Percentiles rank a stretch among this genome's conserved stretches.
These are phyloP conservation scores for Carex pumila DNA, from an alignment of 176 grass and related monocot genomes.

Conservation along the genomic window DNA sequence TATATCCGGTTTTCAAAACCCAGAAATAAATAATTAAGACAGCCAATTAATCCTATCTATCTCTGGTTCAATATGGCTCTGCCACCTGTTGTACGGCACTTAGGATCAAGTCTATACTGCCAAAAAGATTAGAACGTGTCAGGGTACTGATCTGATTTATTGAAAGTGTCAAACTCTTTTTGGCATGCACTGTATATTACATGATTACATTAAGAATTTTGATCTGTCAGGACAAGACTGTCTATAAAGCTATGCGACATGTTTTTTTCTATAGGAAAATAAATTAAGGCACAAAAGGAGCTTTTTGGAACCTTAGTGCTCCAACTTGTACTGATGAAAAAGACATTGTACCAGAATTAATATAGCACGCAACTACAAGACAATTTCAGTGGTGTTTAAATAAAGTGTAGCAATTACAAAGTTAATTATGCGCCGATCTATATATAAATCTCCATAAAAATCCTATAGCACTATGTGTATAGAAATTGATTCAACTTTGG, in stretches of 20 bases:
- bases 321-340: conserved; percentile 11
- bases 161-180: conserved; percentile 1
- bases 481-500: not conserved
- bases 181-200: not conserved
- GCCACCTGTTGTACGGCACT: not conserved
- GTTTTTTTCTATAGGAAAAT: not conserved
- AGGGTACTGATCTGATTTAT: not conserved
- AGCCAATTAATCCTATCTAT: too few relatives aligned
- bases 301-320: conserved; percentile 20
- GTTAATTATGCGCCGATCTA: not conserved
- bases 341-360: conserved; percentile 7
- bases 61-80: too few relatives aligned
- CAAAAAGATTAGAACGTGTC: not conserved
- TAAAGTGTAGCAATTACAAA: not conserved
- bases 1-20: too few relatives aligned
- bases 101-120: not conserved
- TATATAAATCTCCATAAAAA: not conserved
- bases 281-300: conserved; percentile 9
- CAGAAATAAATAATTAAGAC: too few relatives aligned
- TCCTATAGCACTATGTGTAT: not conserved
- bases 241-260: conserved; percentile 4
- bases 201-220: not conserved
- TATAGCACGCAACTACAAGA: conserved; percentile 9
- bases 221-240: not conserved
- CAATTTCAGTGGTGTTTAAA: conserved; percentile 3